Conservation (phyloP, 148 eudicot species). For the Rhododendron molle region DNA sequence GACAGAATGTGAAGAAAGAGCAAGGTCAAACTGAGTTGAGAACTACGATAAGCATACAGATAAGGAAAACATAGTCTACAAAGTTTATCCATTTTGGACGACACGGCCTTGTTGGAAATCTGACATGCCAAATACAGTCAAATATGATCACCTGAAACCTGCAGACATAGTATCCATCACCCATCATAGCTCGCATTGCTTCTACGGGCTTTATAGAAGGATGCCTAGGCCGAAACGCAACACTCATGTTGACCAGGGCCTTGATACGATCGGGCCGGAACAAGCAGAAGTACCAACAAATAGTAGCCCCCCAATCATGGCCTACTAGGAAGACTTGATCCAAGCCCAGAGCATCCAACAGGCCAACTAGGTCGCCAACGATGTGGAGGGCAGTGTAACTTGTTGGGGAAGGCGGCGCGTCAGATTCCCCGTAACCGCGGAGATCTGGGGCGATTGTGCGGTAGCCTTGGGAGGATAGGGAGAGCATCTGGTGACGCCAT, state of each 20-base stretch:
- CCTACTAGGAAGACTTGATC: conserved; percentile 30
- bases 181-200: conserved; percentile 8
- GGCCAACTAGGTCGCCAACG: conserved; percentile 33
- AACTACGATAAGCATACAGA: not conserved
- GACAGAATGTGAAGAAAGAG: not conserved
- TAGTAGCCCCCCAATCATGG: conserved; percentile 32
- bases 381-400: conserved; percentile 32
- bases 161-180: conserved; percentile 36
- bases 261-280: conserved; percentile 30
- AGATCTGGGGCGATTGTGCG: conserved; percentile 37
- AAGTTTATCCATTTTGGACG: too few relatives aligned
- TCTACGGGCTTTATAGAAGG: conserved; percentile 16
- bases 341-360: conserved; percentile 25
- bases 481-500: conserved; percentile 44
- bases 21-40: not conserved
- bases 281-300: conserved; percentile 30
- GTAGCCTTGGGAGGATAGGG: conserved; percentile 27
- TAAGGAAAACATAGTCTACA: too few relatives aligned
- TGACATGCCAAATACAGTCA: too few relatives aligned
- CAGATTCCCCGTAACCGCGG: conserved; percentile 39
- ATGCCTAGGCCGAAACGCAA: conserved; percentile 20
- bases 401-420: conserved; percentile 19
- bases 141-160: conserved; percentile 29
- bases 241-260: conserved; percentile 32
- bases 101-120: too few relatives aligned